Evolutionary conservation across 176 grass and related monocot species (phyloP), one percentile per base, ranked within the genome.

Genomic region (Oryza glumipatula): DNA sequence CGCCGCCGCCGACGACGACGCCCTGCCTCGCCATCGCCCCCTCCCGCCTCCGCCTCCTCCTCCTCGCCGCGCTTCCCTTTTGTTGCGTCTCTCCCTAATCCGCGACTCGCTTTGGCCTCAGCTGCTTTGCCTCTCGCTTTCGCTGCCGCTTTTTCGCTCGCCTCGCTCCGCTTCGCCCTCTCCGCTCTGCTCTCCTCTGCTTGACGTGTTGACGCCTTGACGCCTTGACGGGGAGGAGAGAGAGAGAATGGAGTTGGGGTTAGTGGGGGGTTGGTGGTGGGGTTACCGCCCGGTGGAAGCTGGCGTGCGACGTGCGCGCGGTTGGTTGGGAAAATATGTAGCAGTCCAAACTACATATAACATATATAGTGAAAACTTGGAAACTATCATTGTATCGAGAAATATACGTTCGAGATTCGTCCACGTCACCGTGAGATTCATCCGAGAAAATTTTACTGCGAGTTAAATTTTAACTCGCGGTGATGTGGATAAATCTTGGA

Each of bases 1-100:
- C 33, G 33, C 28, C 88, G 60, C 68, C 32, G 68, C 14, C 35
- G 33, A 58, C 7, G 58, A 11, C 14, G 17, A 16, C 82, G 60
- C 82, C 75, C 28, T 30, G 84, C 84, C 84, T 83, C 85, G 63
- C 38, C 85, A 81, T 88, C 82, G 23, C 52, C 45, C 3, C 16
- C 46, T 28, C 39, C 52, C 45, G 1, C 16, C 46, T 28, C 39
- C 61, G 52, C 33, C 8, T 75, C 23, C 63, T 21, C 72, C 63
- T 54, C 73, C 58, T 14, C 58, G 38, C 61, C 39, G 76, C 61
- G 61, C 39, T 11, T 6, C 64, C 24, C 16, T 35, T 32, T 9
- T 30, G 28, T 30, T 30, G 28, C 28, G 28, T 32, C 54, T 46
- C 12, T 11, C 76, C 66, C 26, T 30, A 46, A 16, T 11, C 45